Conservation (phyloP, 2,329 filamentous ascomycete species). For the Ophidiomyces ophidiicola region DNA sequence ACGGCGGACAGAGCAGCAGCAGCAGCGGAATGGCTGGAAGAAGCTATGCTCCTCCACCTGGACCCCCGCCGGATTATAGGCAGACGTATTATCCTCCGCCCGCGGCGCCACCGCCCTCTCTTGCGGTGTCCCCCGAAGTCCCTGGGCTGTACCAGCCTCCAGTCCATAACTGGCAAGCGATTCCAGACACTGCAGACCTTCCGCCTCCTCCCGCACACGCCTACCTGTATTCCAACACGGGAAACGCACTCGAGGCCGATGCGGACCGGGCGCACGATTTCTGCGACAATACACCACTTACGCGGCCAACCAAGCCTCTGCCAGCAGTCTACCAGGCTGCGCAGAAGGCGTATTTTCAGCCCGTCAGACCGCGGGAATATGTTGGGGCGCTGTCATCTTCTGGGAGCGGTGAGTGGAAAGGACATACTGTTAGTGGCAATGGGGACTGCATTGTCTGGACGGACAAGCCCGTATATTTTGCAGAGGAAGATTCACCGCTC, state of each 20-base stretch:
- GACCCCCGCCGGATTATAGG: slow-evolving; percentile 21
- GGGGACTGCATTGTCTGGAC: slow-evolving; percentile 43
- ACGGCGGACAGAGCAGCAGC: neutral
- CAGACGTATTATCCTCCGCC: slow-evolving; percentile 4
- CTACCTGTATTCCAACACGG: slow-evolving; percentile 43
- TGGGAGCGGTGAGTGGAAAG: slow-evolving; percentile 34
- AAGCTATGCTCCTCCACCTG: slow-evolving; percentile 14
- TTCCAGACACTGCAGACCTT: slow-evolving; percentile 48
- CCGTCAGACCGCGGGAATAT: slow-evolving; percentile 34
- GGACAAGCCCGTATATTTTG: slow-evolving; percentile 46
- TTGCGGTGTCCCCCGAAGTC: slow-evolving; percentile 13
- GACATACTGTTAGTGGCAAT: slow-evolving; percentile 32
- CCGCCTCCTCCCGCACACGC: slow-evolving; percentile 47
- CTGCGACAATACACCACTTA: slow-evolving; percentile 42
- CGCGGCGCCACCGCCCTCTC: slow-evolving; percentile 11
- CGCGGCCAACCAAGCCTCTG: slow-evolving; percentile 36
- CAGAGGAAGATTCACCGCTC: slow-evolving; percentile 39
- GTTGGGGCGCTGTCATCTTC: slow-evolving; percentile 27
- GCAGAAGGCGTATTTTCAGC: slow-evolving; percentile 34
- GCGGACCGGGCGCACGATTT: slow-evolving; percentile 46
- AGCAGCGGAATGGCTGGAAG: slow-evolving; percentile 6
- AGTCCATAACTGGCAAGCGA: slow-evolving; percentile 51
- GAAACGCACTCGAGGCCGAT: slow-evolving; percentile 45
- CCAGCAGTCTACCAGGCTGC: slow-evolving; percentile 33
- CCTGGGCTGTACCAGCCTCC: slow-evolving; percentile 36